A percentile compares a stretch with the other conserved stretches of the same genome.
phyloP scores from a whole-genome alignment of 2,329 filamentous ascomycete genomes.

The Fusarium nodosum region DNA sequence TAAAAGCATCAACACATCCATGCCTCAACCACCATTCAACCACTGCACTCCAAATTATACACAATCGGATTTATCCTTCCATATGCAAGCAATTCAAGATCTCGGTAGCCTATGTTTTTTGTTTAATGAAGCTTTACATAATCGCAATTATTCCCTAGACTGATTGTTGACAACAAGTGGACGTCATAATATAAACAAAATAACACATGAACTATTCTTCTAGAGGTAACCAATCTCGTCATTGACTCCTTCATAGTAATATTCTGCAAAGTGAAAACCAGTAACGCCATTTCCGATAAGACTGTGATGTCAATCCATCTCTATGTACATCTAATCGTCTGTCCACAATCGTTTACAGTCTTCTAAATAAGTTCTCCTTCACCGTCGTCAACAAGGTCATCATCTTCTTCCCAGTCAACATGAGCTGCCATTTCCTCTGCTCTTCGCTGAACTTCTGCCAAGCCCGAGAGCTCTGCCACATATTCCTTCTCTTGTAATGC shows the following conservation, averaged over 20 bases:
- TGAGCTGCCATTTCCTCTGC: constrained; percentile 66
- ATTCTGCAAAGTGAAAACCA: constrained; percentile 10
- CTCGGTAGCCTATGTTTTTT: too few species aligned
- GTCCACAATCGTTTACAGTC: neutral
- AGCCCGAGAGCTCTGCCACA: constrained; percentile 80
- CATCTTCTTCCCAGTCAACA: constrained; percentile 73
- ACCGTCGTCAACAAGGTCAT: constrained; percentile 55
- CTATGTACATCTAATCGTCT: constrained; percentile 6
- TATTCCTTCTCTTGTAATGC: constrained; percentile 82
- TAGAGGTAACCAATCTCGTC: neutral
- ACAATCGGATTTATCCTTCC: neutral
- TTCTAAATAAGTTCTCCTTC: constrained; percentile 38
- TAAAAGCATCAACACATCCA: neutral
- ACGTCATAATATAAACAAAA: neutral
- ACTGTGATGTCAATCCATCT: constrained; percentile 18
- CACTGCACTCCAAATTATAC: neutral
- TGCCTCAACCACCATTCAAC: neutral
- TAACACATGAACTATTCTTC: neutral
- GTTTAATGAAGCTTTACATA: neutral
- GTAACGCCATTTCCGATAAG: constrained; percentile 19
- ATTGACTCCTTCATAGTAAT: constrained; percentile 11
- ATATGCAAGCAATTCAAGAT: neutral
- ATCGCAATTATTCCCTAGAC: neutral
- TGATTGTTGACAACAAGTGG: neutral
- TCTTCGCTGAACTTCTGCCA: constrained; percentile 77